Conservation (phyloP, 495 filamentous ascomycete genomes). For the Trichoderma orchidacearum region DNA sequence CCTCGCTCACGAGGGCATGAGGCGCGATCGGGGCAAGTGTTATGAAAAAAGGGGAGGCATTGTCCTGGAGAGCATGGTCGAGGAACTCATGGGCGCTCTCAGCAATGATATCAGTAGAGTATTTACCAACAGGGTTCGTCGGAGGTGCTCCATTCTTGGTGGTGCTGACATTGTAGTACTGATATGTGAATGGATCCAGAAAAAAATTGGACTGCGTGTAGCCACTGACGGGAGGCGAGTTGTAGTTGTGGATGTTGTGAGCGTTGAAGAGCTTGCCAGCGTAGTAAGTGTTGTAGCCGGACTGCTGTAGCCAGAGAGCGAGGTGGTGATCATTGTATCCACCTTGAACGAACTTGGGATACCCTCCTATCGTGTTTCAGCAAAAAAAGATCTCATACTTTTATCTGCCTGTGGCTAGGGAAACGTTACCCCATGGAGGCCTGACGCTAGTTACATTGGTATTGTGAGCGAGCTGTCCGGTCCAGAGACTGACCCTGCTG, state of each 20-base stretch:
- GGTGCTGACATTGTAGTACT: constrained; percentile 52
- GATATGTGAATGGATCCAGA: constrained; percentile 59
- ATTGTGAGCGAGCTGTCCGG: constrained; percentile 56
- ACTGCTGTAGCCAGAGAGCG: constrained; percentile 54
- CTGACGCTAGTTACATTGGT: constrained; percentile 61
- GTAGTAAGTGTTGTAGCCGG: constrained; percentile 63
- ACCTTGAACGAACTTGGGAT: constrained; percentile 53
- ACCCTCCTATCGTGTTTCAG: constrained; percentile 35
- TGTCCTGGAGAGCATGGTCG: constrained; percentile 38
- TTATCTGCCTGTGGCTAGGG: background rate
- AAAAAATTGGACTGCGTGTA: constrained; percentile 52
- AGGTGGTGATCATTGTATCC: constrained; percentile 55
- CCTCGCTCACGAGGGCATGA: constrained; percentile 38
- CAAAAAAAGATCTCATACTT: background rate
- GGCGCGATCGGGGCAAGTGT: constrained; percentile 53
- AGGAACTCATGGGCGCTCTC: constrained; percentile 49
- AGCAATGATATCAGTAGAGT: constrained; percentile 49
- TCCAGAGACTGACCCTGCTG: constrained; percentile 48
- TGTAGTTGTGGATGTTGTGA: constrained; percentile 44
- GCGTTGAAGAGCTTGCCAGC: constrained; percentile 62
- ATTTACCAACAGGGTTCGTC: constrained; percentile 39
- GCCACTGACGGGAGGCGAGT: constrained; percentile 40
- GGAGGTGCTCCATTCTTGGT: constrained; percentile 49
- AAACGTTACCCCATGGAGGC: constrained; percentile 42
- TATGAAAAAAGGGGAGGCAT: constrained; percentile 51